phyloP scores from a whole-genome alignment of 441 rosid species.

The Croton setiger region DNA sequence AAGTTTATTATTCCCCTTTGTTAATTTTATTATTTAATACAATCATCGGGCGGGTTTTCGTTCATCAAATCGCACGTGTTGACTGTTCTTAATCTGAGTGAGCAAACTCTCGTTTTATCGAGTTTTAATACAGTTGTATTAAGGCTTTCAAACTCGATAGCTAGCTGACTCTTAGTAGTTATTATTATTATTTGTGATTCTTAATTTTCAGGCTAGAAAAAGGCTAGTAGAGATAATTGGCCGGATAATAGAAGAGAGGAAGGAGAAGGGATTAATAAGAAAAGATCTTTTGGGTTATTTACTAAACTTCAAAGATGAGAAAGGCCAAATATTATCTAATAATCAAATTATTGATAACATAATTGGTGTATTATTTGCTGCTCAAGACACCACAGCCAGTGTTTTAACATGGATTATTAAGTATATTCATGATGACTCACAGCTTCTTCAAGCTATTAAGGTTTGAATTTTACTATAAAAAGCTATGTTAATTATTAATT shows the following conservation, averaged over 20 bases:
- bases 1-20: background rate
- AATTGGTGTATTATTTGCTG: slow-evolving; percentile 89
- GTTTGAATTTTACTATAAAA: slow-evolving; percentile 26
- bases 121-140: too few species aligned
- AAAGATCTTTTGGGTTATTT: slow-evolving; percentile 57
- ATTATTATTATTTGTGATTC: background rate
- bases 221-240: slow-evolving; percentile 47
- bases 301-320: slow-evolving; percentile 46
- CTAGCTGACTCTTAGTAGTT: too few species aligned
- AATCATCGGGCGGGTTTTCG: too few species aligned
- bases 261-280: slow-evolving; percentile 46
- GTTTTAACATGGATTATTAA: slow-evolving; percentile 85
- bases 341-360: slow-evolving; percentile 73
- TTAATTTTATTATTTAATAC: background rate
- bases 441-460: slow-evolving; percentile 70
- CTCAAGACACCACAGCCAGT: slow-evolving; percentile 95
- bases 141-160: too few species aligned
- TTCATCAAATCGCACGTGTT: background rate
- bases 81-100: background rate
- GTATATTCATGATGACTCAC: slow-evolving; percentile 61
- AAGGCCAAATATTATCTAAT: slow-evolving; percentile 40
- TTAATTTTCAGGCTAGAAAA: slow-evolving; percentile 56
- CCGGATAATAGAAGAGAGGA: slow-evolving; percentile 56
- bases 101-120: too few species aligned
- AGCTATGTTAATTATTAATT: background rate